These are phyloP conservation scores for Lactarius hatsudake DNA, from an alignment of 768 basidiomycete species.

Conservation along the genomic window DNA sequence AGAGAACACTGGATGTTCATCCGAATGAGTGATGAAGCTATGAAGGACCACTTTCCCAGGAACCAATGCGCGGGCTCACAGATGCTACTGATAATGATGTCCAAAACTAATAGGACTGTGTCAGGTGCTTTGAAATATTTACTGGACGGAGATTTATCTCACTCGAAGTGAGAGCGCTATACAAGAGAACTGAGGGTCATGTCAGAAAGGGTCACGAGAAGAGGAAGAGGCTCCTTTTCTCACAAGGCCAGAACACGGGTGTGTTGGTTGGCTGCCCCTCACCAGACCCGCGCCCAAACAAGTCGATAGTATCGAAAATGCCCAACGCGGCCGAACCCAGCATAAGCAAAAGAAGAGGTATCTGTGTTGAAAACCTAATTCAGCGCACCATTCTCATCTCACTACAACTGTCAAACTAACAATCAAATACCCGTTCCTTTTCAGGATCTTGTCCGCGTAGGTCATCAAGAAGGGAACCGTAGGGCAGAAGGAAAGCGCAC, in stretches of 20 bases:
- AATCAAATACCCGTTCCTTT: constrained; percentile 1
- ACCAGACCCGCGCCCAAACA: neutral
- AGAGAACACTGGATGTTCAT: neutral
- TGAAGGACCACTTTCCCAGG: too few species aligned
- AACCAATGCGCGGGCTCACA: neutral
- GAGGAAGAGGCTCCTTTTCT: neutral
- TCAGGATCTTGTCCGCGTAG: neutral
- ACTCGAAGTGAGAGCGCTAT: neutral
- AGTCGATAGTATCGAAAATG: neutral
- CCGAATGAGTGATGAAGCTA: neutral
- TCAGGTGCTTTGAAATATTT: neutral
- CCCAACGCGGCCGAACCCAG: neutral
- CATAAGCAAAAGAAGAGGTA: constrained; percentile 1
- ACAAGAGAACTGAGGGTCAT: constrained; percentile 4
- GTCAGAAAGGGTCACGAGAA: neutral
- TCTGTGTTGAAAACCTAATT: neutral
- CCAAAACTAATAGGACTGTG: neutral
- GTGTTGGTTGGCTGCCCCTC: too few species aligned
- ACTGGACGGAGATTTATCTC: neutral
- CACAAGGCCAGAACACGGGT: neutral
- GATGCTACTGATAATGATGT: constrained; percentile 1
- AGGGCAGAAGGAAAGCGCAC: neutral
- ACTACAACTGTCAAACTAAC: neutral
- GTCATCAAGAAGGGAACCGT: neutral
- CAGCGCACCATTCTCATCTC: neutral